Evolutionary conservation across 345 rosid genomes (phyloP), one percentile per base, ranked within the genome.

Genomic region (Rhodamnia rubescens): DNA sequence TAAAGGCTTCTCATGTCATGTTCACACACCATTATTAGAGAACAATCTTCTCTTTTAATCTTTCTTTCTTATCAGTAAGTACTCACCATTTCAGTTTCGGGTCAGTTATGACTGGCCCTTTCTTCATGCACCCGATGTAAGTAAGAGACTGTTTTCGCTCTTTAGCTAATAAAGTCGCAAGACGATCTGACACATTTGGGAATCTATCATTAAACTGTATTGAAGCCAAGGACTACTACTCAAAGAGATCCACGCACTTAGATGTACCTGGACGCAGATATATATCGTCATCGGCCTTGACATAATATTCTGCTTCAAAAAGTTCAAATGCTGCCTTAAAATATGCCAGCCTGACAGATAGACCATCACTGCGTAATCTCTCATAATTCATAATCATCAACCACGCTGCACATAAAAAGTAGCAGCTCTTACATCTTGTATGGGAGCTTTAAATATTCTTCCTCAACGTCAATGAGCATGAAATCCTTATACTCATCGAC

Each of bases 91-190:
- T 95, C 91, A 92, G 59, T 85, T 93, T 94, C 44, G 96, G 95
- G 80, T 94, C 96, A 54, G 95, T 92, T 86, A 95, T 90, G 82
- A 95, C 96, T 20, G 94, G 96, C 82, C 98, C 98, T 93, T 94
- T 95, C 94, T 95, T 95, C 98, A 94, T 95, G 90, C 97, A 95
- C 55, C 97, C 97, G 51, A 95, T 94, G 84, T 95, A 93, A 64
- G 95, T 93, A 82, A 59, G 85, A 1, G 95, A 85, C 86, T 93
- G 89, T 44, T 86, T 87, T 86, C 96, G 91, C 88, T 95, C 98
- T 89, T 91, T 96, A 5, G 94, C 98, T 40, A 96, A 94, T 88
- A 94, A 93, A 74, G 98, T 93, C 11, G 93, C 93, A 82, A 95
- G 95, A 47, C 98, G 94, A 92, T 96, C 98, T 94, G 86, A 29